Percentiles rank a stretch among this genome's conserved stretches.
Evolutionary conservation across 495 filamentous ascomycete genomes (phyloP).

Genomic region (Trichoderma erinaceum): DNA sequence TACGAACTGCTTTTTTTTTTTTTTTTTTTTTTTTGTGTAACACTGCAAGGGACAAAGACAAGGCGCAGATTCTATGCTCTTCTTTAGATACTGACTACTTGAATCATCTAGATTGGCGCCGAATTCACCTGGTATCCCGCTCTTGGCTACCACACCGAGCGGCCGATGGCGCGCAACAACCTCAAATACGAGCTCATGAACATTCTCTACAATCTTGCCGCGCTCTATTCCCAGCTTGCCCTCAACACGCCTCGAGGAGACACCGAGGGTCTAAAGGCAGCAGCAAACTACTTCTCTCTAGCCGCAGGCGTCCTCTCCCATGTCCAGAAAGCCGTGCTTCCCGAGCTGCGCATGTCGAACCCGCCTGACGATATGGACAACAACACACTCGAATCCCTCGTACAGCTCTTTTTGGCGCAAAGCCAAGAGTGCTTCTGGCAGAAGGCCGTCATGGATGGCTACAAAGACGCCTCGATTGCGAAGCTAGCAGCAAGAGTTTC

Average conservation of each 20-base stretch:
- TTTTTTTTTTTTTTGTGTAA: not conserved
- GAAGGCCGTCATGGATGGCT: conserved; percentile 88
- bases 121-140: conserved; percentile 96
- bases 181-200: conserved; percentile 93
- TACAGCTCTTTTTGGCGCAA: conserved; percentile 80
- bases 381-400: conserved; percentile 74
- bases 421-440: conserved; percentile 98
- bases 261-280: conserved; percentile 81
- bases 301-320: conserved; percentile 79
- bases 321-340: conserved; percentile 70
- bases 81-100: conserved; percentile 22
- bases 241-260: conserved; percentile 66
- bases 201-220: conserved; percentile 84
- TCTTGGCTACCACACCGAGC: conserved; percentile 79
- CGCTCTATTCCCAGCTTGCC: conserved; percentile 88
- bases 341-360: conserved; percentile 70
- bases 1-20: too few species aligned
- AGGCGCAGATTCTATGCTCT: not conserved
- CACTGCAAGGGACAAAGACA: not conserved
- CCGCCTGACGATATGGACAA: conserved; percentile 96
- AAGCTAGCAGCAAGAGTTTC: conserved; percentile 88
- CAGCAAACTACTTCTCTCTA: conserved; percentile 86
- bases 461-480: conserved; percentile 87
- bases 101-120: conserved; percentile 65
- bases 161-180: conserved; percentile 83